Percentiles rank a stretch among this genome's conserved stretches.
These are phyloP conservation scores for Phialocephala sp. DNA, from an alignment of 2,329 filamentous ascomycete species.

Conservation along the genomic window DNA sequence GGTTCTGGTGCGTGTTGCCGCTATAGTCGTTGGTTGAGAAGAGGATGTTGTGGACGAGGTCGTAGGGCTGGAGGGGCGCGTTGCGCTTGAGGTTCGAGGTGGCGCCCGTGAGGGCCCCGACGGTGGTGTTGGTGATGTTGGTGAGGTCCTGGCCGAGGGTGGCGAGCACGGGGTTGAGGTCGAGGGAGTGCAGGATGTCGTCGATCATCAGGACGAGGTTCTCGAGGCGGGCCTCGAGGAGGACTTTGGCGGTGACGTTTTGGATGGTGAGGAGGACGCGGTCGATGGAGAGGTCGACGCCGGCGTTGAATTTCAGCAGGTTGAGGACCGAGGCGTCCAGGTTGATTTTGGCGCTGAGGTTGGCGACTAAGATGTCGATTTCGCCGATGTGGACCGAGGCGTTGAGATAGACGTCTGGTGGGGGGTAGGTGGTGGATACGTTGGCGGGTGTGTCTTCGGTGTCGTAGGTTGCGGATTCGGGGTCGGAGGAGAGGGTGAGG, in stretches of 20 bases:
- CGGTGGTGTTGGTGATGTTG: slow-evolving; percentile 53
- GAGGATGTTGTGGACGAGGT: slow-evolving; percentile 61
- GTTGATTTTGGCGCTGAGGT: slow-evolving; percentile 65
- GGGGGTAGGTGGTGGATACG: slow-evolving; percentile 49
- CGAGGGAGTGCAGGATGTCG: slow-evolving; percentile 62
- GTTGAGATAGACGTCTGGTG: slow-evolving; percentile 66
- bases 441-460: slow-evolving; percentile 55
- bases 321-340: slow-evolving; percentile 63
- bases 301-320: slow-evolving; percentile 64
- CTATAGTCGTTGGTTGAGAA: slow-evolving; percentile 66
- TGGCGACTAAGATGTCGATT: slow-evolving; percentile 63
- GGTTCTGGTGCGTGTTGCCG: slow-evolving; percentile 61
- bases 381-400: slow-evolving; percentile 62
- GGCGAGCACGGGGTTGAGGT: slow-evolving; percentile 64
- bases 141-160: slow-evolving; percentile 57
- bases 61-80: slow-evolving; percentile 42
- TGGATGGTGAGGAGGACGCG: slow-evolving; percentile 61
- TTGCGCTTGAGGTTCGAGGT: slow-evolving; percentile 19
- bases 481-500: slow-evolving; percentile 56
- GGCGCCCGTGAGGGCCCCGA: slow-evolving; percentile 32
- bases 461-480: slow-evolving; percentile 58
- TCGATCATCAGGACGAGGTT: slow-evolving; percentile 65
- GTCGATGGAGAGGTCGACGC: slow-evolving; percentile 63
- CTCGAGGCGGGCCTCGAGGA: slow-evolving; percentile 63
- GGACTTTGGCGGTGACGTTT: slow-evolving; percentile 62